Percentiles rank a stretch among this genome's conserved stretches.
These are phyloP conservation scores for Phytophthora pluvialis DNA, from an alignment of 352 stramenopile genomes.

Conservation along the genomic window DNA sequence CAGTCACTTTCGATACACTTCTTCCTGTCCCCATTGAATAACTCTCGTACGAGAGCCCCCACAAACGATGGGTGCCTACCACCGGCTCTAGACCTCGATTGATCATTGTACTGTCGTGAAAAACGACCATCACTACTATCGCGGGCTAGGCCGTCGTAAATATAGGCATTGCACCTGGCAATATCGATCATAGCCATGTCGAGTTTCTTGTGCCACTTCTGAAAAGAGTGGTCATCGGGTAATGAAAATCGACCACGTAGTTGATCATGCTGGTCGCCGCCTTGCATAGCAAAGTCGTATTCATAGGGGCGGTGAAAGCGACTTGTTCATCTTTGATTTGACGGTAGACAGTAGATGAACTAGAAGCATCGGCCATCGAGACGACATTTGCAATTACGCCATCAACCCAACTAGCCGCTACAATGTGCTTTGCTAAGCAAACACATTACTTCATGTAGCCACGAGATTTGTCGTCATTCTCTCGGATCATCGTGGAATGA, in stretches of 20 bases:
- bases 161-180: too few species aligned
- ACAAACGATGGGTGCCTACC: too few species aligned
- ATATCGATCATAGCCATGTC: too few species aligned
- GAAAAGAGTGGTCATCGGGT: conserved; percentile 31
- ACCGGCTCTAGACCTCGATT: too few species aligned
- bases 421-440: conserved; percentile 18
- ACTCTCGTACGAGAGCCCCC: too few species aligned
- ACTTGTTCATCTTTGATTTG: conserved; percentile 14
- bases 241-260: conserved; percentile 33
- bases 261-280: conserved; percentile 35
- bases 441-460: conserved; percentile 23
- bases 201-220: too few species aligned
- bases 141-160: too few species aligned
- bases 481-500: conserved; percentile 10
- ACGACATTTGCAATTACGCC: conserved; percentile 33
- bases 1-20: too few species aligned
- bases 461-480: conserved; percentile 3
- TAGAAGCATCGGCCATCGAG: conserved; percentile 31
- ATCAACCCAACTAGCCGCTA: conserved; percentile 38
- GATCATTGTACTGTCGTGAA: too few species aligned
- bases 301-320: conserved; percentile 23
- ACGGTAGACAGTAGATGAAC: conserved; percentile 14
- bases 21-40: too few species aligned
- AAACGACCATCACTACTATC: too few species aligned
- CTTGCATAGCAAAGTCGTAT: conserved; percentile 47